A percentile compares a stretch with the other conserved stretches of the same genome.
Evolutionary conservation across 1,284 basidiomycete genomes (phyloP).

Genomic region (Moniliella sp.): DNA sequence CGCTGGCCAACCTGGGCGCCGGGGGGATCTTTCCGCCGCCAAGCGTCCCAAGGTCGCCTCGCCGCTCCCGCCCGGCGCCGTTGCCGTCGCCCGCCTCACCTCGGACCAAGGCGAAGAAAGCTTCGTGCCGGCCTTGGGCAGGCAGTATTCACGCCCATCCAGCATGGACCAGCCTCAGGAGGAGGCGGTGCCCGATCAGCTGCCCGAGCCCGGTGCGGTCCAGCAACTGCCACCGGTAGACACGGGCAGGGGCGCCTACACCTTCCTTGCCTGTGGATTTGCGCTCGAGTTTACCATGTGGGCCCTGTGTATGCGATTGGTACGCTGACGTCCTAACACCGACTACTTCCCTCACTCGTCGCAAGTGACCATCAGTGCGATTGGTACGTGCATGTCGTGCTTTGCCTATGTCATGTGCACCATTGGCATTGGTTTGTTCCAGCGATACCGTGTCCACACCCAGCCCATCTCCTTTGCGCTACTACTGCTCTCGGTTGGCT

Average conservation of each 20-base stretch:
- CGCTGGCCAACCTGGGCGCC: too few relatives aligned
- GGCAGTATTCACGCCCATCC: too few relatives aligned
- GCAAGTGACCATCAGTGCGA: slow-evolving; percentile 5
- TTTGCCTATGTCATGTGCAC: slow-evolving; percentile 11
- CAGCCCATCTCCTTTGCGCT: slow-evolving; percentile 7
- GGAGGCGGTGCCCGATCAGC: too few relatives aligned
- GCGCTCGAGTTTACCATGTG: slow-evolving; percentile 1
- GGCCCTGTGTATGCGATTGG: background rate
- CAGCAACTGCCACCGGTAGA: slow-evolving; percentile 1
- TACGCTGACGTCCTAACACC: background rate
- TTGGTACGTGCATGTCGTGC: slow-evolving; percentile 15
- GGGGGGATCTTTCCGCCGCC: too few relatives aligned
- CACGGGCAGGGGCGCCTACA: background rate
- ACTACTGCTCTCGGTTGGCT: slow-evolving; percentile 5
- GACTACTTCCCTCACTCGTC: background rate
- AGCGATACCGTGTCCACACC: slow-evolving; percentile 8
- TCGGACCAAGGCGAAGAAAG: too few relatives aligned
- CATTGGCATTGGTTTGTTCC: slow-evolving; percentile 4
- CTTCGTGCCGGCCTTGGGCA: too few relatives aligned
- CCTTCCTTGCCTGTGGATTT: background rate
- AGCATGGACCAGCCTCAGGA: too few relatives aligned
- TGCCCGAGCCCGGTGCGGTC: too few relatives aligned
- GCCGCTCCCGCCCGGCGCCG: too few relatives aligned
- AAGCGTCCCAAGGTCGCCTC: too few relatives aligned
- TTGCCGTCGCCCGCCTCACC: too few relatives aligned